Conservation (phyloP, 257 asterid species). For the Scutellaria barbata region DNA sequence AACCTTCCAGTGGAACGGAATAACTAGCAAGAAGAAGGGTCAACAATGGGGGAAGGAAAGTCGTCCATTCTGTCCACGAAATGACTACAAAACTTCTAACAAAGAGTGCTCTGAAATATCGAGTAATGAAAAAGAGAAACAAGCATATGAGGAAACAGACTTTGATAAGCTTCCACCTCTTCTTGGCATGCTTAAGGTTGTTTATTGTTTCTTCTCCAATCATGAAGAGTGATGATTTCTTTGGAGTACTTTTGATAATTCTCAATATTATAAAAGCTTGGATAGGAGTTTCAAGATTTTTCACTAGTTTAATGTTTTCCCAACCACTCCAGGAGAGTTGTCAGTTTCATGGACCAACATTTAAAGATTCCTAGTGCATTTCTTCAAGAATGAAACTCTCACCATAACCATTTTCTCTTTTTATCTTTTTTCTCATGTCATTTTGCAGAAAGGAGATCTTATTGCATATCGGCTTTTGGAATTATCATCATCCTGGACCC, state of each 20-base stretch:
- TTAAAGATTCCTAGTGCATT: slow-evolving; percentile 4
- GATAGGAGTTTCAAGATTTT: too few relatives aligned
- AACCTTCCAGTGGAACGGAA: slow-evolving; percentile 78
- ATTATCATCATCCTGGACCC: slow-evolving; percentile 93
- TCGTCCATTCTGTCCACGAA: slow-evolving; percentile 49
- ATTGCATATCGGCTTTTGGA: slow-evolving; percentile 81
- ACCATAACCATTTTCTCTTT: neutral
- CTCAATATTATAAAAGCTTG: slow-evolving; percentile 2
- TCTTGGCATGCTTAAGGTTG: slow-evolving; percentile 68
- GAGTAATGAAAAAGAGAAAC: slow-evolving; percentile 43
- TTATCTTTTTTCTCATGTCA: neutral
- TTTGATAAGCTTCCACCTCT: slow-evolving; percentile 80
- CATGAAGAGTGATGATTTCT: neutral
- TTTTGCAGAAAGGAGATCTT: slow-evolving; percentile 81
- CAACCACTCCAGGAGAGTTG: too few relatives aligned
- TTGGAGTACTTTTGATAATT: slow-evolving; percentile 7
- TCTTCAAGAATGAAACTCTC: neutral
- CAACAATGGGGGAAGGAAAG: slow-evolving; percentile 90
- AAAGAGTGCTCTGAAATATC: slow-evolving; percentile 43
- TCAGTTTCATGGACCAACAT: too few relatives aligned
- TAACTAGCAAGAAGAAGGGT: slow-evolving; percentile 88
- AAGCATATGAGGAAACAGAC: slow-evolving; percentile 45
- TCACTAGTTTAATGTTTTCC: too few relatives aligned
- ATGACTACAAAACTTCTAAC: slow-evolving; percentile 43
- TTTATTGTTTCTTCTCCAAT: slow-evolving; percentile 26